Evolutionary conservation across 2,329 filamentous ascomycete genomes (phyloP).

Genomic region (Colletotrichum tropicicola): DNA sequence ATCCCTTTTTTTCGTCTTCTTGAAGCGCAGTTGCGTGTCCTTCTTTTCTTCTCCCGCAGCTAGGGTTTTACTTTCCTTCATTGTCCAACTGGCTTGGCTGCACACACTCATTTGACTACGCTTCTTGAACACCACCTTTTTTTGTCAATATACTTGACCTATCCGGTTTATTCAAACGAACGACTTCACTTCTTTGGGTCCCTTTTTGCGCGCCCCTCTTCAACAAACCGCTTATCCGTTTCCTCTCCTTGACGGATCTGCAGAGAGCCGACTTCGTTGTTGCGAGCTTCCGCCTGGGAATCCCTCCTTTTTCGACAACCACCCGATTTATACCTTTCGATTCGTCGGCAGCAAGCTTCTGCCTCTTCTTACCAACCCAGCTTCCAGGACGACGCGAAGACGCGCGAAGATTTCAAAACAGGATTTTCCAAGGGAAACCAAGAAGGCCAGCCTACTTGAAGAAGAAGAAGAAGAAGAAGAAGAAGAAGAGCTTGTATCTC

Average conservation of each 20-base stretch:
- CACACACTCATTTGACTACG: constrained; percentile 62
- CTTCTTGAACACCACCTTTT: constrained; percentile 48
- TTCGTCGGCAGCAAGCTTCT: constrained; percentile 30
- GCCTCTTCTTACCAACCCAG: constrained; percentile 22
- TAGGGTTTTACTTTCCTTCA: constrained; percentile 51
- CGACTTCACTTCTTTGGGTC: constrained; percentile 29
- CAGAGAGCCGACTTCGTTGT: constrained; percentile 30
- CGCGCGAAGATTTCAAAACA: constrained; percentile 16
- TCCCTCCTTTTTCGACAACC: constrained; percentile 9
- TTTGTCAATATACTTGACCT: constrained; percentile 32
- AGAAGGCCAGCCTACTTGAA: neutral
- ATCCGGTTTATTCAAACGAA: constrained; percentile 33
- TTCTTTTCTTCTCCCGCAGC: constrained; percentile 54
- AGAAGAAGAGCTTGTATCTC: no score
- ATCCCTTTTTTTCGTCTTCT: constrained; percentile 48
- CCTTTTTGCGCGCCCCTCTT: constrained; percentile 8
- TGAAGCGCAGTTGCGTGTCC: constrained; percentile 43
- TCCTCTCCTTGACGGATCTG: constrained; percentile 28
- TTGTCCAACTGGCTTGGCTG: constrained; percentile 66
- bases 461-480: no score
- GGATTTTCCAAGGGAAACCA: neutral
- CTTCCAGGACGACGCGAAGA: constrained; percentile 25
- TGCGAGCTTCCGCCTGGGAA: constrained; percentile 26
- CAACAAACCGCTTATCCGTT: constrained; percentile 20
- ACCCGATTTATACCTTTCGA: constrained; percentile 23